These are phyloP conservation scores for Solanum boliviense DNA, from an alignment of 257 asterid species.

Conservation along the genomic window DNA sequence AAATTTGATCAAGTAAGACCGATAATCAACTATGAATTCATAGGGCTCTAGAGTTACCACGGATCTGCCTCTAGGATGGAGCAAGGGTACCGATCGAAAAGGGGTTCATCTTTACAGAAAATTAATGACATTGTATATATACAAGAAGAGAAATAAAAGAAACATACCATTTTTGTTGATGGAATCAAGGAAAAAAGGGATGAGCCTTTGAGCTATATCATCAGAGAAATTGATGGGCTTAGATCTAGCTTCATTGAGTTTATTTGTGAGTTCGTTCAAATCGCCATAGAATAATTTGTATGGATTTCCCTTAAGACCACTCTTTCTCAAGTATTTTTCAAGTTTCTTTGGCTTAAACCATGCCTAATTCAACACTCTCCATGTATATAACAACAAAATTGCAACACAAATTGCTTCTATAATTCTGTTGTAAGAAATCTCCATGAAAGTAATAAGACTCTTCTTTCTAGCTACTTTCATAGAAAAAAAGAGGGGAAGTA, in stretches of 20 bases:
- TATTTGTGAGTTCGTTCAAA: constrained; percentile 6
- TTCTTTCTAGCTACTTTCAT: background rate
- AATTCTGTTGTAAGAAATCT: background rate
- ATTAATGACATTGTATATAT: too few species aligned
- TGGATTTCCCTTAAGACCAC: constrained; percentile 22
- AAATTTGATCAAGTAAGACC: too few species aligned
- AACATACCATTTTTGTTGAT: constrained; percentile 22
- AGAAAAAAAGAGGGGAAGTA: background rate
- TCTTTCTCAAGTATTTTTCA: constrained; percentile 19
- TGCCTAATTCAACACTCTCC: constrained; percentile 21
- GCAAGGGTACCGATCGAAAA: too few species aligned
- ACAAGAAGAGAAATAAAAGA: background rate
- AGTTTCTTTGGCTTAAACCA: constrained; percentile 26
- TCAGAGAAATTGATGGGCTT: constrained; percentile 25
- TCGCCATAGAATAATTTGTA: constrained; percentile 29
- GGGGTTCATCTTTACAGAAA: too few species aligned
- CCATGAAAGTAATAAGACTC: constrained; percentile 2
- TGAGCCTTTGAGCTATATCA: constrained; percentile 21
- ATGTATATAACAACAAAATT: background rate
- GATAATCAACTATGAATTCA: too few species aligned
- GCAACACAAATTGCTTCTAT: background rate
- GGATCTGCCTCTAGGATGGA: too few species aligned
- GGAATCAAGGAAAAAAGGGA: constrained; percentile 6
- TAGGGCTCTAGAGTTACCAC: background rate
- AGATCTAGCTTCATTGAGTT: constrained; percentile 12